Evolutionary conservation across 768 basidiomycete genomes (phyloP).

Genomic region (Tricholoma terreum): DNA sequence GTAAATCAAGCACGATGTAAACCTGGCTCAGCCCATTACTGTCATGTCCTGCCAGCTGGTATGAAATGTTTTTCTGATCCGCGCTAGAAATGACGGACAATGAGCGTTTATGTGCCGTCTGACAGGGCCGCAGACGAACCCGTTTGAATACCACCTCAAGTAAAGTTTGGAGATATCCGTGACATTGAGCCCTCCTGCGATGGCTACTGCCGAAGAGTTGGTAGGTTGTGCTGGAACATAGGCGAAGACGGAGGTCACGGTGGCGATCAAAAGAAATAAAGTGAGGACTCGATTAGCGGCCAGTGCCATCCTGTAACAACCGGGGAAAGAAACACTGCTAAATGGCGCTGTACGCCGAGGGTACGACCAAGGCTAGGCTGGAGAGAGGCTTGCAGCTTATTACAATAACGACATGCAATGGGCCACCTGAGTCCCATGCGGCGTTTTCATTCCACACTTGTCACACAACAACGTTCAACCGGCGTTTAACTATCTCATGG

Average conservation of each 20-base stretch:
- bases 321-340: not conserved
- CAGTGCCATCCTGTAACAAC: slow-evolving; percentile 1
- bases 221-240: slow-evolving; percentile 76
- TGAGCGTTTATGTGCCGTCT: slow-evolving; percentile 4
- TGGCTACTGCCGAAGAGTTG: slow-evolving; percentile 53
- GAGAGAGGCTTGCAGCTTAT: not conserved
- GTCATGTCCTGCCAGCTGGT: slow-evolving; percentile 51
- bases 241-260: slow-evolving; percentile 20
- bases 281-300: not conserved
- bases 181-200: slow-evolving; percentile 44
- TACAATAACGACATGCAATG: not conserved
- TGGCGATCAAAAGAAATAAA: slow-evolving; percentile 15
- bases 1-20: slow-evolving; percentile 5
- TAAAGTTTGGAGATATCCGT: slow-evolving; percentile 57
- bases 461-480: not conserved
- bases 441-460: slow-evolving; percentile 5
- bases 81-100: slow-evolving; percentile 28
- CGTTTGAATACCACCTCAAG: slow-evolving; percentile 59
- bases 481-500: no score
- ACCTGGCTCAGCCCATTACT: slow-evolving; percentile 58
- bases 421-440: slow-evolving; percentile 12
- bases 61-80: slow-evolving; percentile 47
- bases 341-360: not conserved
- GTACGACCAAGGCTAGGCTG: not conserved
- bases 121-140: slow-evolving; percentile 27